phyloP scores from a whole-genome alignment of 345 rosid genomes.

The Anastatica hierochuntica region DNA sequence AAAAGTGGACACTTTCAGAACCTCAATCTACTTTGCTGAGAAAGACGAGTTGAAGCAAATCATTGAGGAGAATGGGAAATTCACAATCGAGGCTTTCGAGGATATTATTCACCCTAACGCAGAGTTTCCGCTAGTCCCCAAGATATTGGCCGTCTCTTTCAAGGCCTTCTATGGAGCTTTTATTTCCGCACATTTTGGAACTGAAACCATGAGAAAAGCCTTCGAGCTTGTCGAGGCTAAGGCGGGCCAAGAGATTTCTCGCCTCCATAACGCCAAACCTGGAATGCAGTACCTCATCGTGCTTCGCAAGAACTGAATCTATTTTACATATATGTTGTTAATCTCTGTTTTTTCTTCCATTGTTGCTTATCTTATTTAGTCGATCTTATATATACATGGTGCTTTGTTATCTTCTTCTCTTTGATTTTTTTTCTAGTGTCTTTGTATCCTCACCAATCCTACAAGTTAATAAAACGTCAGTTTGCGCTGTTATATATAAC shows the following conservation, averaged over 20 bases:
- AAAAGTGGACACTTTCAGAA: slow-evolving; percentile 15
- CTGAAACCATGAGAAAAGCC: background rate
- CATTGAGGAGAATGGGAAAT: slow-evolving; percentile 4
- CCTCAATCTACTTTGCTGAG: background rate
- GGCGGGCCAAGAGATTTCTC: background rate
- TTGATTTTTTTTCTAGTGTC: no score
- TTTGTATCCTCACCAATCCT: no score
- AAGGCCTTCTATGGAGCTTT: slow-evolving; percentile 3
- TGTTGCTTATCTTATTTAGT: no score
- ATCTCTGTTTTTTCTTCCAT: no score
- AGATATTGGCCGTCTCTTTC: background rate
- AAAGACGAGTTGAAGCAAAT: slow-evolving; percentile 3
- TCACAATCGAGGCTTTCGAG: slow-evolving; percentile 9
- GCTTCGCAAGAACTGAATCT: slow-evolving; percentile 10
- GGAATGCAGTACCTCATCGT: slow-evolving; percentile 13
- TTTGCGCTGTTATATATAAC: no score
- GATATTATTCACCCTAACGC: background rate
- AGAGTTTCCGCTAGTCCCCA: slow-evolving; percentile 6
- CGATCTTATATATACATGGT: no score
- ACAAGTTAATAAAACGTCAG: no score
- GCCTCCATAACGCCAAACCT: background rate
- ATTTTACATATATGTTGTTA: no score
- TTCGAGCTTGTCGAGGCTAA: slow-evolving; percentile 8
- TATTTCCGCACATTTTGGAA: background rate
- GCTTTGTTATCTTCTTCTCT: no score